These are phyloP conservation scores for Pleurotus sapidus DNA, from an alignment of 768 basidiomycete species.

Conservation along the genomic window DNA sequence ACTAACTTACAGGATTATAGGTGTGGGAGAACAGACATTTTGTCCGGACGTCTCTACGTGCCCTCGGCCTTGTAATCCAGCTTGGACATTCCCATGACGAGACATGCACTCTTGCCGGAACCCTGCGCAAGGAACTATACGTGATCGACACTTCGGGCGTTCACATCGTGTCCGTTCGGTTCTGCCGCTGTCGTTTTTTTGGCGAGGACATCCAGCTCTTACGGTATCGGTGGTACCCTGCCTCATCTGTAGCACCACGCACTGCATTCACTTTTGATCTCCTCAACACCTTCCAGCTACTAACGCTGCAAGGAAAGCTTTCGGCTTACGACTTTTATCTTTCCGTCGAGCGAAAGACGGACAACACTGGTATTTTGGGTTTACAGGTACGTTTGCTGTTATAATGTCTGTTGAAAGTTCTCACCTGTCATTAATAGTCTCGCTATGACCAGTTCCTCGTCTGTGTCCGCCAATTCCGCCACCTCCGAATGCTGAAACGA, in stretches of 20 bases:
- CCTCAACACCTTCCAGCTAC: slow-evolving; percentile 21
- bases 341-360: slow-evolving; percentile 16
- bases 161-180: slow-evolving; percentile 25
- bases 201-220: slow-evolving; percentile 23
- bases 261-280: slow-evolving; percentile 22
- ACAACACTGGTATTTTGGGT: slow-evolving; percentile 21
- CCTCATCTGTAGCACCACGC: slow-evolving; percentile 22
- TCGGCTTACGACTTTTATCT: slow-evolving; percentile 26
- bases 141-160: slow-evolving; percentile 27
- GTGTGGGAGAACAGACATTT: slow-evolving; percentile 9
- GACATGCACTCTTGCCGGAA: background rate
- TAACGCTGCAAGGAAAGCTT: slow-evolving; percentile 25
- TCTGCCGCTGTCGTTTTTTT: slow-evolving; percentile 24
- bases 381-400: slow-evolving; percentile 13
- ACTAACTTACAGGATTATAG: background rate
- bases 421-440: too few relatives aligned
- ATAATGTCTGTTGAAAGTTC: too few relatives aligned
- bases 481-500: too few relatives aligned
- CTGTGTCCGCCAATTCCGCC: too few relatives aligned
- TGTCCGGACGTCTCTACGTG: background rate
- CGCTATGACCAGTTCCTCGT: too few relatives aligned
- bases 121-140: slow-evolving; percentile 19
- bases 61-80: slow-evolving; percentile 8
- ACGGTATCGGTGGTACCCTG: slow-evolving; percentile 25
- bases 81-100: slow-evolving; percentile 1